phyloP scores from a whole-genome alignment of 2,329 filamentous ascomycete species.

The Microsporum canis region DNA sequence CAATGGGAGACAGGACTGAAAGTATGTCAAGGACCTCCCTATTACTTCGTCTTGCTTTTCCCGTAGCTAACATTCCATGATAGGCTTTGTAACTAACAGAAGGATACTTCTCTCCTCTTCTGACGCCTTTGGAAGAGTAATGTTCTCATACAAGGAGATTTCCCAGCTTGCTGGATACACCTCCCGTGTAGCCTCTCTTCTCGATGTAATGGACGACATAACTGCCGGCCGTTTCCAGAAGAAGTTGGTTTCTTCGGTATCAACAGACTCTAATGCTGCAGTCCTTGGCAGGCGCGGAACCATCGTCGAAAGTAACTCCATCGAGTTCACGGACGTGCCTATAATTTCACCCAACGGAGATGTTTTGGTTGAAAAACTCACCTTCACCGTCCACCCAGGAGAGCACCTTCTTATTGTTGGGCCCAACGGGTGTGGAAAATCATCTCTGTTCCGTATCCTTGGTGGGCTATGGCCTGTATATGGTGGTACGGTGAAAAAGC shows the following conservation, averaged over 20 bases:
- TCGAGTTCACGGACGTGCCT: constrained; percentile 78
- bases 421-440: constrained; percentile 95
- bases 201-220: constrained; percentile 92
- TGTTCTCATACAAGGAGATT: constrained; percentile 97
- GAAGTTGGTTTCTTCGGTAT: constrained; percentile 82
- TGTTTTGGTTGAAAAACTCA: constrained; percentile 72
- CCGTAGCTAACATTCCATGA: constrained; percentile 11
- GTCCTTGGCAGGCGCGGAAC: constrained; percentile 72
- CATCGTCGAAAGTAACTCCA: constrained; percentile 69
- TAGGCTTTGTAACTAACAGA: constrained; percentile 83
- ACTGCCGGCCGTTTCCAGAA: constrained; percentile 87
- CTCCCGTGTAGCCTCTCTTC: constrained; percentile 73
- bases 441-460: constrained; percentile 87
- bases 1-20: constrained; percentile 46
- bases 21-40: constrained; percentile 31
- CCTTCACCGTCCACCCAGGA: constrained; percentile 73
- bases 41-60: neutral
- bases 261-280: constrained; percentile 67
- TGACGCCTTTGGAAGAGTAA: constrained; percentile 87
- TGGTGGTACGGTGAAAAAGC: constrained; percentile 84
- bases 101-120: constrained; percentile 86
- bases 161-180: constrained; percentile 95
- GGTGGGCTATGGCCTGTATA: constrained; percentile 97
- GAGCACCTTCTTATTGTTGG: constrained; percentile 92
- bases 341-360: constrained; percentile 97